phyloP scores from a whole-genome alignment of 2,329 filamentous ascomycete genomes.

The Ophiostoma angusticollis region DNA sequence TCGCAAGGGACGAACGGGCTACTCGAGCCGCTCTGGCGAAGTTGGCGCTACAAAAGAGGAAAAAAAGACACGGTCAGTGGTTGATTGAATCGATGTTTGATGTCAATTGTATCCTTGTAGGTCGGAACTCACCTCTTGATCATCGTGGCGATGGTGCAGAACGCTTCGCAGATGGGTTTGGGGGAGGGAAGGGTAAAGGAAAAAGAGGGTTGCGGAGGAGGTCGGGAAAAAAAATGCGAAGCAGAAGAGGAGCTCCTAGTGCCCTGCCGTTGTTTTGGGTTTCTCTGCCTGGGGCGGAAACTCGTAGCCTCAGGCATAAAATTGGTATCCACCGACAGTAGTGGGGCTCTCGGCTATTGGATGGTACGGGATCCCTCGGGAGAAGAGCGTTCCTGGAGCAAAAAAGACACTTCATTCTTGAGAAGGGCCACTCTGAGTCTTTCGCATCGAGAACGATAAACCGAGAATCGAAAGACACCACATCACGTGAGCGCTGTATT shows the following conservation, averaged over 20 bases:
- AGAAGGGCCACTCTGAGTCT: too few species aligned
- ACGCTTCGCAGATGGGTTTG: conserved; percentile 11
- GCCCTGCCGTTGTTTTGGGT: conserved; percentile 9
- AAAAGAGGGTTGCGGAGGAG: conserved; percentile 14
- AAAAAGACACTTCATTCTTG: too few species aligned
- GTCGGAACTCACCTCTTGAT: conserved; percentile 61
- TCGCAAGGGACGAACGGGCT: conserved; percentile 44
- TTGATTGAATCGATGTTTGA: conserved; percentile 3
- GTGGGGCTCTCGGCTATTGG: too few species aligned
- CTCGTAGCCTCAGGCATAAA: conserved; percentile 10
- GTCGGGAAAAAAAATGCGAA: conserved; percentile 17
- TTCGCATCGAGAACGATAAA: too few species aligned
- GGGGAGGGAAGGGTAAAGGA: conserved; percentile 4
- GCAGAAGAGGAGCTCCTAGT: conserved; percentile 14
- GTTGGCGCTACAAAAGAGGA: conserved; percentile 38
- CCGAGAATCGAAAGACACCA: too few species aligned
- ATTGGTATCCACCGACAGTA: too few species aligned
- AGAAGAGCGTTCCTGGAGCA: too few species aligned
- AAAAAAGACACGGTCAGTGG: conserved; percentile 28
- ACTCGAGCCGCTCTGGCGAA: conserved; percentile 44
- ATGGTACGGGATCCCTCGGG: too few species aligned
- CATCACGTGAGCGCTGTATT: too few species aligned
- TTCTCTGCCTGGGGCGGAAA: conserved; percentile 10
- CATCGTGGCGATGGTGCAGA: conserved; percentile 44
- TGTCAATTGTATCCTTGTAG: background rate